Base-by-base conservation (phyloP, 257 asterid species). In the Linaria vulgaris region DNA sequence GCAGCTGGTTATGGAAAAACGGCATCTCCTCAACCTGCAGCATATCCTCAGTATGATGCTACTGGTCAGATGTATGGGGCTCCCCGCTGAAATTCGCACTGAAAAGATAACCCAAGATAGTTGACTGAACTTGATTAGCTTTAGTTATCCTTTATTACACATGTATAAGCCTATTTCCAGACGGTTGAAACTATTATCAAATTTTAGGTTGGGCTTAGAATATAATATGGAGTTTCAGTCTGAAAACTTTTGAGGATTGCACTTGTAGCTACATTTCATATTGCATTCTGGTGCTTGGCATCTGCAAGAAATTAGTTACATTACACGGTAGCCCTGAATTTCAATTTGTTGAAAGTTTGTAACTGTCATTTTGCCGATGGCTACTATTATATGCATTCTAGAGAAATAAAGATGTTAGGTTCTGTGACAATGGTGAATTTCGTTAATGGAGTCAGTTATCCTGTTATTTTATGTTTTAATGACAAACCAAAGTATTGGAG, bases 21-120 rank as follows among this genome's bases (percentile, higher is more conserved):
- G 22, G 76, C 46, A 1, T 79, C 89, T 0, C 94, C 91, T 9
- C 91, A 76, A 57, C 64, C 89, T 66, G 63, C 63, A 17, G 94
- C 79, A 8, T 85, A 85, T 70, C 80, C 83, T 1, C 95, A 83
- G 53, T 85, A 82, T 50, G 96, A 85, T 71, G 61, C 91, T 16
- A 87, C 52, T 39, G 64, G 78, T 67, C 96, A 88, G 88, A 81
- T 79, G 76, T 85, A 90, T 60, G 88, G 83, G 23, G 88, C 90
- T n/a, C 90, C 82, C 63, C 86, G 95, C 49, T 87, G 82, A 84
- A 44, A 64, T 44, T 49, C 41, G 9, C 56, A n/a, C 49, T 61
- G 23, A 21, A 17, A 53, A 56, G 16, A 20, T n/a, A 60, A 48
- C 34, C 20, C 16, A 30, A 37, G 23, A 50, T 53, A 46, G 69